Conservation (phyloP, 306 rosid genomes). For the Trifolium dubium region DNA sequence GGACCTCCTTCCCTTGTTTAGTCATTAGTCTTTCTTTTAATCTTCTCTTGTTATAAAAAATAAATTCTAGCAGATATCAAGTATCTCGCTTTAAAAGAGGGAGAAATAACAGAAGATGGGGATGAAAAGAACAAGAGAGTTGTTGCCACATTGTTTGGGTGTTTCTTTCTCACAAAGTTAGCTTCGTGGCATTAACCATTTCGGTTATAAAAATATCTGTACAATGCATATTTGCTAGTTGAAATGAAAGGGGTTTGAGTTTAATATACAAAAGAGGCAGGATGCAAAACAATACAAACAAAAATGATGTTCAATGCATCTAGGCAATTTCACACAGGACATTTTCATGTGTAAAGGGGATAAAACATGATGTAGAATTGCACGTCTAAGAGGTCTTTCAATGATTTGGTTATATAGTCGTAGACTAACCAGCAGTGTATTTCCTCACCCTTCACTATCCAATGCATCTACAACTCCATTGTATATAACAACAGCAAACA, state of each 20-base stretch:
- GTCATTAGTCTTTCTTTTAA: no score
- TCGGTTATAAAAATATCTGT: no score
- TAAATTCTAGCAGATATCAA: no score
- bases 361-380: background rate
- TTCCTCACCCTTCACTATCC: constrained; percentile 44
- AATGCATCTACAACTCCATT: constrained; percentile 48
- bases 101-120: no score
- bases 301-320: background rate
- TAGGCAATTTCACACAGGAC: background rate
- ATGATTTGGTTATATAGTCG: background rate
- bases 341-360: background rate
- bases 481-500: constrained; percentile 40
- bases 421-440: constrained; percentile 30
- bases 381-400: background rate
- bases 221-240: no score
- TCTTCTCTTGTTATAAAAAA: no score
- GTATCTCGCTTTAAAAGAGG: no score
- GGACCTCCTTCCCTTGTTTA: no score
- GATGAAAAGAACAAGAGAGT: no score
- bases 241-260: background rate
- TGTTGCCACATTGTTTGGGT: no score
- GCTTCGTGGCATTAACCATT: no score
- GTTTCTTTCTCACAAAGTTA: no score
- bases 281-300: background rate
- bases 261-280: background rate